phyloP scores from a whole-genome alignment of 257 asterid species.

The Nicotiana obtusifolia region DNA sequence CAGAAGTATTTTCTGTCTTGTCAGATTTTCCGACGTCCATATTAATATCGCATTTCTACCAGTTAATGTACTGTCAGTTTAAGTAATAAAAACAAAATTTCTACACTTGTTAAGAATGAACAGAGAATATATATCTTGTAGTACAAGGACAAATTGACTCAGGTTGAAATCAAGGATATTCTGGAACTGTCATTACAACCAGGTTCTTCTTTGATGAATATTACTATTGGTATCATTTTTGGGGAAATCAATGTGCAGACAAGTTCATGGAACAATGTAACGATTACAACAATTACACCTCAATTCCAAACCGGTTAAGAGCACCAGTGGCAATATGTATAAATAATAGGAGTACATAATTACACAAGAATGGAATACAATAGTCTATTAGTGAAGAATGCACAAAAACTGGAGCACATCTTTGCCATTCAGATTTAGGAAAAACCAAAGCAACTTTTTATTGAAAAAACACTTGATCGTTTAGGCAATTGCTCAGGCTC shows the following conservation, averaged over 20 bases:
- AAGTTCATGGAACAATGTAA: not conserved
- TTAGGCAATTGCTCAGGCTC: constrained; percentile 17
- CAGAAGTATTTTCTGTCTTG: too few species aligned
- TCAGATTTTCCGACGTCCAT: too few species aligned
- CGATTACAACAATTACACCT: not conserved
- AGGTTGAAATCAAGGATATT: not conserved
- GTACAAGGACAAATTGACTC: not conserved
- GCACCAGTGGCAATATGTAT: not conserved
- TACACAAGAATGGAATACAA: not conserved
- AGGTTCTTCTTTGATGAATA: not conserved
- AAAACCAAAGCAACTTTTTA: constrained; percentile 60
- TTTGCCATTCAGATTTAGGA: constrained; percentile 32
- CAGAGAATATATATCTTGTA: not conserved
- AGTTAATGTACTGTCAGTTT: too few species aligned
- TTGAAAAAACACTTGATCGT: constrained; percentile 20
- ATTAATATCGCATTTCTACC: too few species aligned
- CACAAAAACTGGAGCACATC: not conserved
- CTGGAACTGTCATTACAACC: not conserved
- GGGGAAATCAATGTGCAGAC: not conserved
- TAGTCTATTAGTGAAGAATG: not conserved
- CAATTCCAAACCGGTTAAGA: too few species aligned
- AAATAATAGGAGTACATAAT: not conserved
- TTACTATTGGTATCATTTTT: not conserved
- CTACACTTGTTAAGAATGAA: not conserved
- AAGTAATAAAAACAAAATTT: not conserved